Evolutionary conservation across 1,139 yeast genomes (phyloP), one percentile per base, ranked within the genome.

Genomic region (Suhomyces guaymorum): DNA sequence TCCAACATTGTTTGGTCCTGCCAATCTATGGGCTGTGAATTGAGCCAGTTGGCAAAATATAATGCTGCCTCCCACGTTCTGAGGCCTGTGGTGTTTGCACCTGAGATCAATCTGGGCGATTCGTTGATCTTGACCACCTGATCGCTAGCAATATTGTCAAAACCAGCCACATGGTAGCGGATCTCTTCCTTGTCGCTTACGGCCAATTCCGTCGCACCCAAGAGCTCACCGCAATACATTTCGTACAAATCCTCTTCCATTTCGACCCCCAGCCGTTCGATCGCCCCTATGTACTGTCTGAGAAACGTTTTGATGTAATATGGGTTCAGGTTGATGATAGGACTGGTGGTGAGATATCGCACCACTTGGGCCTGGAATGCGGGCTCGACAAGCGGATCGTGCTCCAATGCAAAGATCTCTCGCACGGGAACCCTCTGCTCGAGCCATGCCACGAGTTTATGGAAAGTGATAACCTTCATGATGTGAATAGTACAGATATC

Each of bases 61-160:
- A 86, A 48, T 0, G 96, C 85, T 1, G 96, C 97, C 54, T 88
- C 97, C 97, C 97, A 90, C 0, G 97, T 90, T 28, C 97, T 65
- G 39, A 80, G 63, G 0, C 97, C 97, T 0, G 97, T 90, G 1
- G 95, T 83, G 6, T 94, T 95, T 19, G 64, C 55, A 0, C 88
- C 88, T 12, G 87, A 75, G 8, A 87, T 75, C 32, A 85, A 44
- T 38, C 71, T 66, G 0, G 90, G 94, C 0, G 76, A 69, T 50
- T 85, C 94, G 37, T 62, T 61, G 3, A 83, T 73, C 4, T 56
- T 50, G 1, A 82, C 64, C 4, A 55, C 54, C 1, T 49, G 9
- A 7, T 46, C 44, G 7, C 26, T 18, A 8, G 24, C 23, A 4
- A 30, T 23, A 5, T 17, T 13, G 7, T 37, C 31, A 16, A 57